Conservation (phyloP, 768 basidiomycete species). For the Termitomyces sp. region DNA sequence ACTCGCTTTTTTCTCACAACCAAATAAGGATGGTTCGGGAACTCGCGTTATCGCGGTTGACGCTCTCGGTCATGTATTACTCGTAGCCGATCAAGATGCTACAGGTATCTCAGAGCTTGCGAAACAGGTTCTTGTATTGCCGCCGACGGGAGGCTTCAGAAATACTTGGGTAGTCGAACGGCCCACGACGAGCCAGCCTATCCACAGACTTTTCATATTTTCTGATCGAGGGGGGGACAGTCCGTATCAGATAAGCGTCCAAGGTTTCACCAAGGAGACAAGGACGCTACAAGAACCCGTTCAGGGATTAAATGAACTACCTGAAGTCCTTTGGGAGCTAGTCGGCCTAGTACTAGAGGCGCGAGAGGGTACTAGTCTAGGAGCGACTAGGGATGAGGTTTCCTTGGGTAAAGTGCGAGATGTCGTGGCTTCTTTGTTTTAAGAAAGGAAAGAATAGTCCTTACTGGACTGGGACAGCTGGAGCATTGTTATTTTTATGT, state of each 20-base stretch:
- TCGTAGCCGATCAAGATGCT: constrained; percentile 21
- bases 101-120: constrained; percentile 21
- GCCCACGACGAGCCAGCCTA: constrained; percentile 24
- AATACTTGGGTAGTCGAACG: constrained; percentile 30
- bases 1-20: constrained; percentile 25
- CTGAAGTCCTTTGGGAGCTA: constrained; percentile 24
- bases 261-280: constrained; percentile 26
- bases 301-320: constrained; percentile 21
- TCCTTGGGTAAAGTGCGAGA: constrained; percentile 22
- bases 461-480: not conserved
- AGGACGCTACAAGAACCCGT: constrained; percentile 23
- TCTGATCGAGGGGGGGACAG: constrained; percentile 10
- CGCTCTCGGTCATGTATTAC: constrained; percentile 22
- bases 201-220: constrained; percentile 26
- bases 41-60: constrained; percentile 23
- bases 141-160: constrained; percentile 21
- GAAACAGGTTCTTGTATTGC: constrained; percentile 15
- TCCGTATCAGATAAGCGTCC: constrained; percentile 25
- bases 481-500: not conserved
- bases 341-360: constrained; percentile 28
- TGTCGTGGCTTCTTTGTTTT: constrained; percentile 21
- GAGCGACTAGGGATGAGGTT: constrained; percentile 17
- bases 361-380: constrained; percentile 16
- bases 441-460: not conserved
- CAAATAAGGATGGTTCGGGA: constrained; percentile 2